Evolutionary conservation across 345 rosid genomes (phyloP), one percentile per base, ranked within the genome.

Genomic region (Cardiospermum halicacabum): DNA sequence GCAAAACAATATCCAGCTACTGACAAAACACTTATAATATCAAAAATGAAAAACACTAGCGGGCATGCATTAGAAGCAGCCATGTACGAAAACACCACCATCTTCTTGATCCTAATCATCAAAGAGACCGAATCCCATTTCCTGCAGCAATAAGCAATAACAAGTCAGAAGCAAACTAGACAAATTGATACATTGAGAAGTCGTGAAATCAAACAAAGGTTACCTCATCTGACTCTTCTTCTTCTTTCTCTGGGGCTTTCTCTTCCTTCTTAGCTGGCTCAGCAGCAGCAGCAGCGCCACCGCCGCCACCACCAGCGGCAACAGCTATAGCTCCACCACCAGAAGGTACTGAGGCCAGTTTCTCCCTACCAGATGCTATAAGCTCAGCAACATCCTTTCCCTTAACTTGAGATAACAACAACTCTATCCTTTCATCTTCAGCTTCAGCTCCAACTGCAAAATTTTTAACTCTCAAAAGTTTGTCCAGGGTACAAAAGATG

Each of bases 41-140:
- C 39, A 56, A 61, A 63, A 74, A 53, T 18, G n/a, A 53, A n/a
- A n/a, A 39, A 50, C 6, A 25, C 68, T 59, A 68, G 9, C 3
- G 30, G 26, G 36, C 28, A 27, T 67, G 22, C 34, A 13, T 21
- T 31, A 50, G 21, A 66, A 43, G 63, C 39, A n/a, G 39, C 28
- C 64, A 60, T n/a, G n/a, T 68, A 56, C 55, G 57, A 28, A 43
- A n/a, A 55, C 31, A 21, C 4, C n/a, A 25, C 3, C 18, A 27
- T 21, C 21, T n/a, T n/a, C n/a, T 2, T 4, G 60, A 53, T 25
- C 77, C 74, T 80, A 85, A 72, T 85, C n/a, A n/a, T n/a, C 92
- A 18, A 90, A 85, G 56, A 90, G 85, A 53, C 97, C 81, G 92
- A 90, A 84, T 47, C 94, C 94, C 97, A 87, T 87, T 51, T 70